These are phyloP conservation scores for Colletotrichum magnum DNA, from an alignment of 2,329 filamentous ascomycete genomes.

Conservation along the genomic window DNA sequence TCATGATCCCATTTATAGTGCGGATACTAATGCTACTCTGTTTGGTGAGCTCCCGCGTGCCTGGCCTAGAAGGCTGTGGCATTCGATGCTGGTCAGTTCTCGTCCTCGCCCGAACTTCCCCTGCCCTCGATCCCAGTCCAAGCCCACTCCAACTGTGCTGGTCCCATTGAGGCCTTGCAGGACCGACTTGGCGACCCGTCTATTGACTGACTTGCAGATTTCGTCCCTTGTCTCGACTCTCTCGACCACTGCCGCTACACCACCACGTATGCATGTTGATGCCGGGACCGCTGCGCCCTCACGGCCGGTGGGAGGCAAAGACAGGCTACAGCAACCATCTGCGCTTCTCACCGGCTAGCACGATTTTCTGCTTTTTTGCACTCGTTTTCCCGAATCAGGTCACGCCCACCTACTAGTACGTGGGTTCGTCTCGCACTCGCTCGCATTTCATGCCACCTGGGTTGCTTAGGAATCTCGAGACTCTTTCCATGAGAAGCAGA, in stretches of 20 bases:
- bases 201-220: conserved; percentile 40
- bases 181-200: conserved; percentile 32
- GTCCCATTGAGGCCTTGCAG: conserved; percentile 33
- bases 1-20: conserved; percentile 8
- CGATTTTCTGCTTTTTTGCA: conserved; percentile 5
- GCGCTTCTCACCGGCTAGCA: neutral
- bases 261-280: conserved; percentile 32
- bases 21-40: neutral
- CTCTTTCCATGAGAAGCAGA: neutral
- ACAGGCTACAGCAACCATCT: neutral
- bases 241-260: conserved; percentile 40
- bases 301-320: conserved; percentile 16
- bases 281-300: conserved; percentile 11
- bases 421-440: neutral
- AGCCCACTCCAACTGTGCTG: conserved; percentile 31
- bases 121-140: conserved; percentile 13
- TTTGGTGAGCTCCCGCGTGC: conserved; percentile 23
- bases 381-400: too few species aligned
- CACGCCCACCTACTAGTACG: too few species aligned
- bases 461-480: neutral
- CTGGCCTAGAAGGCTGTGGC: conserved; percentile 9
- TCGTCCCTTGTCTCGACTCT: conserved; percentile 32
- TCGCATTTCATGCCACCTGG: conserved; percentile 2
- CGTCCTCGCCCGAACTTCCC: neutral
- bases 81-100: conserved; percentile 10